Evolutionary conservation across 352 stramenopile genomes (phyloP).

Genomic region (Pythium folliculosum): DNA sequence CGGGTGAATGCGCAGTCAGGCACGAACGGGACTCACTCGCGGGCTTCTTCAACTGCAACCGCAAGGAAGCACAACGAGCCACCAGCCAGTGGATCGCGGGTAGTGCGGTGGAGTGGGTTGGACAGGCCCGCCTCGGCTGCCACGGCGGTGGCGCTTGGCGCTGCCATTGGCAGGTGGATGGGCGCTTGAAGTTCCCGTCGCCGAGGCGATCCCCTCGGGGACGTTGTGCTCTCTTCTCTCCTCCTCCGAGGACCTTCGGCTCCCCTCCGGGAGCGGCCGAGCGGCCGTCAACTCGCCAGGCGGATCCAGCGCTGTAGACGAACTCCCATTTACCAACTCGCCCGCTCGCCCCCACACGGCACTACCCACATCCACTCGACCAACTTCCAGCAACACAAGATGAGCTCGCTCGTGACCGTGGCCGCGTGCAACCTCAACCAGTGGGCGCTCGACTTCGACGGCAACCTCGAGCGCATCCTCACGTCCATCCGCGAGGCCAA

Average conservation of each 20-base stretch:
- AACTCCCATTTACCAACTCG: slow-evolving; percentile 17
- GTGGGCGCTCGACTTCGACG: slow-evolving; percentile 98
- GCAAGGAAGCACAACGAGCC: not conserved
- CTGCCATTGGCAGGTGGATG: not conserved
- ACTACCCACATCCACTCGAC: not conserved
- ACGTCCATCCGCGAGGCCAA: slow-evolving; percentile 91
- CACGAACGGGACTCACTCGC: no score
- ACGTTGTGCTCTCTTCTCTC: no score
- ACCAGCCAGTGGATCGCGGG: not conserved
- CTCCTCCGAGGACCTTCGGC: no score
- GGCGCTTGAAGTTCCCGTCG: not conserved
- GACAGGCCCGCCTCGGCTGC: not conserved
- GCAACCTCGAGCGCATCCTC: slow-evolving; percentile 94
- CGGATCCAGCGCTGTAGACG: not conserved
- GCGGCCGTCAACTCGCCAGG: no score
- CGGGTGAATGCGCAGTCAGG: slow-evolving; percentile 13
- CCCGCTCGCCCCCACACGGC: not conserved
- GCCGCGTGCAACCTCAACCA: slow-evolving; percentile 99
- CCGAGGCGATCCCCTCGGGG: not conserved
- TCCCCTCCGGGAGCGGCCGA: no score
- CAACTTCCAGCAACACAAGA: slow-evolving; percentile 25
- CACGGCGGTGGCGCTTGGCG: not conserved
- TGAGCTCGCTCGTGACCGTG: slow-evolving; percentile 92
- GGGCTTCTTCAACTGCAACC: not conserved
- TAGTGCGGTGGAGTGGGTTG: not conserved